Evolutionary conservation across 345 rosid genomes (phyloP).

Genomic region (Corchorus capsularis): DNA sequence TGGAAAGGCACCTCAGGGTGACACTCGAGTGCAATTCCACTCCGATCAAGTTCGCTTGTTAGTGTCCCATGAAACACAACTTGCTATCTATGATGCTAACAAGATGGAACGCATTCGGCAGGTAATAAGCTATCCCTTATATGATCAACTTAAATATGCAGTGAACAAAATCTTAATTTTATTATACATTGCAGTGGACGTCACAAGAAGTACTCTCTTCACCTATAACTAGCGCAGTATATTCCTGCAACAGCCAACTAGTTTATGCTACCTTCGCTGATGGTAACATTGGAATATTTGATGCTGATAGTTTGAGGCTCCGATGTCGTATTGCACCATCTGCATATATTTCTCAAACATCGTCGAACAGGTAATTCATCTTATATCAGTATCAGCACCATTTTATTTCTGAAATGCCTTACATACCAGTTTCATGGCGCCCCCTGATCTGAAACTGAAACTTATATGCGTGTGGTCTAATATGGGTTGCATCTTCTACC

Average conservation of each 20-base stretch:
- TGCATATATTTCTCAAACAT: slow-evolving; percentile 37
- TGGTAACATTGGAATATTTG: slow-evolving; percentile 57
- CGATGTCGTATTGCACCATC: slow-evolving; percentile 51
- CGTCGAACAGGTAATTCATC: slow-evolving; percentile 30
- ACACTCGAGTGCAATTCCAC: slow-evolving; percentile 75
- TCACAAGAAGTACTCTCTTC: slow-evolving; percentile 51
- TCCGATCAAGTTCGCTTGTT: slow-evolving; percentile 64
- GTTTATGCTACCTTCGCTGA: slow-evolving; percentile 56
- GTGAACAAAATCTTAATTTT: slow-evolving; percentile 8
- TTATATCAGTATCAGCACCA: neutral
- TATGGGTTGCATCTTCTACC: slow-evolving; percentile 2
- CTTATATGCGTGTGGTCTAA: neutral
- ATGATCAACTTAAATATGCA: neutral
- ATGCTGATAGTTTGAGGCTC: slow-evolving; percentile 40
- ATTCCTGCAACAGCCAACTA: slow-evolving; percentile 65
- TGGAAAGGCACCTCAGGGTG: slow-evolving; percentile 58
- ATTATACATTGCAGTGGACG: slow-evolving; percentile 50
- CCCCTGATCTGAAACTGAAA: neutral
- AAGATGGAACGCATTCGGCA: slow-evolving; percentile 66
- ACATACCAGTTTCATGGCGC: neutral
- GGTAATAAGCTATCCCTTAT: slow-evolving; percentile 37
- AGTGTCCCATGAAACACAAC: slow-evolving; percentile 73
- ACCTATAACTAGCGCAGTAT: slow-evolving; percentile 55
- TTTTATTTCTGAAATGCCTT: neutral
- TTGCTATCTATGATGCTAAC: slow-evolving; percentile 68